phyloP scores from a whole-genome alignment of 2,329 filamentous ascomycete genomes.

The Tricladium varicosporioides region DNA sequence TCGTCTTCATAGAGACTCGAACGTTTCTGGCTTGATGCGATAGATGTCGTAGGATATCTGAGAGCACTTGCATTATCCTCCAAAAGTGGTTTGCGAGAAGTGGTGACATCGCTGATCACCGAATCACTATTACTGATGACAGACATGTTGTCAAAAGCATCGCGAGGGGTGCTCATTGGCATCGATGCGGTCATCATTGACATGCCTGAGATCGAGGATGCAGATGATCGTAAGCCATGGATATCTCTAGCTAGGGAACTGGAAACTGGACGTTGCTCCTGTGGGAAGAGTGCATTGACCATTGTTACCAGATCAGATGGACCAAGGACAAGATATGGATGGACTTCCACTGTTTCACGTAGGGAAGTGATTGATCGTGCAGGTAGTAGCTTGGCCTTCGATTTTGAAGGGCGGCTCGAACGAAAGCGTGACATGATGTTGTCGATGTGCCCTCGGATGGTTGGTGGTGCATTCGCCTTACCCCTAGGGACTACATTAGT shows the following conservation, averaged over 20 bases:
- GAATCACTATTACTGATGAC: conserved; percentile 71
- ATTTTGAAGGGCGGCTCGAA: conserved; percentile 39
- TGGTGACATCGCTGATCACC: conserved; percentile 66
- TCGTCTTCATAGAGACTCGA: conserved; percentile 60
- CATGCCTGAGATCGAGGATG: conserved; percentile 65
- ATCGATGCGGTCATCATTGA: conserved; percentile 66
- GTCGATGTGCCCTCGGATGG: conserved; percentile 68
- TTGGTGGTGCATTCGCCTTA: conserved; percentile 59
- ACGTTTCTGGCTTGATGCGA: conserved; percentile 40
- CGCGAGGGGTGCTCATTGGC: conserved; percentile 56
- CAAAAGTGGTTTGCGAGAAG: conserved; percentile 61
- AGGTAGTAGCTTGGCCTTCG: conserved; percentile 59
- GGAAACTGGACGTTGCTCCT: conserved; percentile 62
- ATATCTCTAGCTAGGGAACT: conserved; percentile 44
- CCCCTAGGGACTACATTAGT: conserved; percentile 37
- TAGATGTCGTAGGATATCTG: conserved; percentile 52
- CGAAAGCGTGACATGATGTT: conserved; percentile 66
- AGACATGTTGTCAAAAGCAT: conserved; percentile 62
- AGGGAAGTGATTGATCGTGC: conserved; percentile 71
- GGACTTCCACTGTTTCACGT: conserved; percentile 73
- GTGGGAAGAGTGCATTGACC: conserved; percentile 78
- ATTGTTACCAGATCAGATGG: conserved; percentile 77
- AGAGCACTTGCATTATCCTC: conserved; percentile 52
- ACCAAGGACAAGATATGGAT: conserved; percentile 77
- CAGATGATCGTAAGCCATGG: conserved; percentile 63